Evolutionary conservation across 1,284 basidiomycete species (phyloP), one percentile per base, ranked within the genome.

Genomic region (Gymnopus androsaceus): DNA sequence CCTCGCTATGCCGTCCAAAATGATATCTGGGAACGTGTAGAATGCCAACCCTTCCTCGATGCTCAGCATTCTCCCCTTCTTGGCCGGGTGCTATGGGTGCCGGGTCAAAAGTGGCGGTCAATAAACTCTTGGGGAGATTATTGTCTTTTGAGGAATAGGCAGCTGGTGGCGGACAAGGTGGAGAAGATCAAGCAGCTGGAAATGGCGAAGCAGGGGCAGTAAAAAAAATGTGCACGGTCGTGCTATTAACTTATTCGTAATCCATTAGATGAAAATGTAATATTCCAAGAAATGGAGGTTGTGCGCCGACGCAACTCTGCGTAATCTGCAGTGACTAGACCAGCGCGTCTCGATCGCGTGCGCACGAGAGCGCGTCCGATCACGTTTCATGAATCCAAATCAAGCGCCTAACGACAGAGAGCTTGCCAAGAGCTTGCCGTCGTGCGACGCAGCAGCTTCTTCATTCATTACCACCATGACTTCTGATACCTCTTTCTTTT

Each of bases 31-130:
- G 87, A 93, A 55, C 82, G 84, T 30, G 84, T 91, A 21, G 71
- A 71, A 56, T 97, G 94, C 73, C 72, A 76, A 27, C 83, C 86
- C 4, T 95, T 95, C 79, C 78, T 98, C 56, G 94, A 97, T 69
- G 81, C 84, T 3, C 75, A 78, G n/a, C 79, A 86, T 64, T 94
- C 92, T 2, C 77, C 82, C 44, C 69, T 85, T 59, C 72, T 92
- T 63, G 87, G 88, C 34, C 78, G 94, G 50, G 79, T 83, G 30
- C 73, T 96, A 56, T 95, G 90, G 86, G 69, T 90, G 49, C 94
- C 94, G 4, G 83, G 85, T 6, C 70, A 76, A 38, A 70, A 72
- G 56, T 92, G 89, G 90, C 80, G 83, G 64, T 69, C 65, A 50
- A 66, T 69, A 60, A 90, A 90, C 66, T 78, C 77, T 61, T 89